Evolutionary conservation across 345 rosid species (phyloP), one percentile per base, ranked within the genome.

Genomic region (Mallotus nudiflorus): DNA sequence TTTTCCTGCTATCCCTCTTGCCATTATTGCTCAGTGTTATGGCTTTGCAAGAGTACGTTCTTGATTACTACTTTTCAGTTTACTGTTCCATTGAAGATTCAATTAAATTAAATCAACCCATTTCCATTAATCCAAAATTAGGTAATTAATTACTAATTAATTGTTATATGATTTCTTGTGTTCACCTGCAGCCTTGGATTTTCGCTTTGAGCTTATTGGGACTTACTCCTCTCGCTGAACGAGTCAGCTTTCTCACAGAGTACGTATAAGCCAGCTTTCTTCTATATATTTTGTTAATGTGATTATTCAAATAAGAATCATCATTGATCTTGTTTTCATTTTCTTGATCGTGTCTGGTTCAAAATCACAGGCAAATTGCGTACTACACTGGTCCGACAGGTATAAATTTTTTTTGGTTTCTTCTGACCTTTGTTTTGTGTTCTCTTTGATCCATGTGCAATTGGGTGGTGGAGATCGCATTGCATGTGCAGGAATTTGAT

Each of bases 301-400:
- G 22, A 11, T 27, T 20, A n/a, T 22, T 53, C 29, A 10, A 53
- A 2, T 7, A 53, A 53, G 28, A 24, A 56, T 20, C 19, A 40
- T 66, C 31, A 65, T 20, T 29, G 37, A 20, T 54, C 16, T 13
- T 45, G 35, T 33, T 37, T 44, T 53, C 51, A 8, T 35, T 29
- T 29, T 37, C 29, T 37, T 50, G 4, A 3, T 13, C 20, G 12
- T 42, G 37, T 29, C 9, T 64, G 13, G 6, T 27, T 18, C 6
- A 27, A 66, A 39, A 42, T 29, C 80, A 76, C 92, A 91, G 98
- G 84, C 97, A 94, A 81, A 80, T 94, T 70, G 87, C 98, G 58
- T 89, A 33, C 75, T 89, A 74, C 81, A 94, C 96, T 0, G 97
- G 97, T 4, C 96, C 98, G 31, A 87, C 97, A 82, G 98, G 98